Evolutionary conservation across 139 green algal genomes (phyloP).

Genomic region (Penium margaritaceum): DNA sequence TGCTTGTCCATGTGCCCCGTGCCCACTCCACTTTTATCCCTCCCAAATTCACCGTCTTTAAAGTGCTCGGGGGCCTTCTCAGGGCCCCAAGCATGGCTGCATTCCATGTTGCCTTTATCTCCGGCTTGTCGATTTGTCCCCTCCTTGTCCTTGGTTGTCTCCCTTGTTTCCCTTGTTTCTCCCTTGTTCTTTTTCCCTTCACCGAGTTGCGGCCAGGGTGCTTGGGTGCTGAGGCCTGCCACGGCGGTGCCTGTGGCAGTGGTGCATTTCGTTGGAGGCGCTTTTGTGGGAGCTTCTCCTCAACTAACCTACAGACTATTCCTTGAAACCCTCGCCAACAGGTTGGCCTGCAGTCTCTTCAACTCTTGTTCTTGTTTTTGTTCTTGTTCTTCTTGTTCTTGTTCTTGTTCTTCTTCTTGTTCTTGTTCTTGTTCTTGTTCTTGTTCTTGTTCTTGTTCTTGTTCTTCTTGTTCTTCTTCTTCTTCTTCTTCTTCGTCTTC

Average conservation of each 20-base stretch:
- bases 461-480: no score
- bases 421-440: no score
- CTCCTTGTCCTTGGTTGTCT: not conserved
- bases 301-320: conserved; percentile 72
- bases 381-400: no score
- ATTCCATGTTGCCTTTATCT: not conserved
- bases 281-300: conserved; percentile 83
- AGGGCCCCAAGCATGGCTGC: not conserved
- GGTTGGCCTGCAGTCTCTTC: no score
- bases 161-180: not conserved
- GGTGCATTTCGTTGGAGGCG: conserved; percentile 81
- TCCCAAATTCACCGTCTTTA: not conserved
- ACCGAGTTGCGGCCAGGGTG: not conserved
- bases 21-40: no score
- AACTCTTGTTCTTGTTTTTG: no score
- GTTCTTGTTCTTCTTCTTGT: no score
- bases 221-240: conserved; percentile 61
- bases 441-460: no score
- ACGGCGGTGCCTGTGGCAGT: conserved; percentile 43
- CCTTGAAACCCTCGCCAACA: conserved; percentile 66
- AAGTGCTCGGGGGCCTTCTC: not conserved
- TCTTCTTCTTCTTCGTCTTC: no score
- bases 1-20: no score
- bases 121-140: not conserved
- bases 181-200: not conserved